Conservation (phyloP, 2,329 filamentous ascomycete genomes). For the Calycina marina region DNA sequence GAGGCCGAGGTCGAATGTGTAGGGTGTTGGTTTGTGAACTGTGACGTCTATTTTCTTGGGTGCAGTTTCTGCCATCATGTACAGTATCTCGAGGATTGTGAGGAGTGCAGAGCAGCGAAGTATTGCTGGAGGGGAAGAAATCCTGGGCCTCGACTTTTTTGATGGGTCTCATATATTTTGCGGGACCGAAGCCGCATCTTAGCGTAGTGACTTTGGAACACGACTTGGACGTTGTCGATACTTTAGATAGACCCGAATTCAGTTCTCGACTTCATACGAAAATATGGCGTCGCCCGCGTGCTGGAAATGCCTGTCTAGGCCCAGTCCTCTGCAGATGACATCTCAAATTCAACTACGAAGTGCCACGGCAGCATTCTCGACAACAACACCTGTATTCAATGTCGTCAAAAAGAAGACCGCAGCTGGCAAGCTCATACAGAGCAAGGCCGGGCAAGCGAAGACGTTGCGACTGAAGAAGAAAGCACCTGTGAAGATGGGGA, state of each 20-base stretch:
- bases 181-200: no score
- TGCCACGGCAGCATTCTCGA: slow-evolving; percentile 10
- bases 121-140: neutral
- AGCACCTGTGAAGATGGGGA: slow-evolving; percentile 20
- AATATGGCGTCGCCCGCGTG: slow-evolving; percentile 41
- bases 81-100: neutral
- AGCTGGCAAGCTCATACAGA: slow-evolving; percentile 2
- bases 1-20: slow-evolving; percentile 82
- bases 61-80: slow-evolving; percentile 3
- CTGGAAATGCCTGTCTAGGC: slow-evolving; percentile 42
- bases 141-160: slow-evolving; percentile 2
- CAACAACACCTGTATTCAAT: slow-evolving; percentile 17
- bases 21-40: slow-evolving; percentile 73
- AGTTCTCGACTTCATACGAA: no score
- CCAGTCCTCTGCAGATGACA: slow-evolving; percentile 28
- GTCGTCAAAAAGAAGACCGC: slow-evolving; percentile 1
- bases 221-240: no score
- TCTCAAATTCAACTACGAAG: slow-evolving; percentile 22
- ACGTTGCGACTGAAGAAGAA: slow-evolving; percentile 34
- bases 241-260: no score
- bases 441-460: slow-evolving; percentile 8
- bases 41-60: slow-evolving; percentile 28
- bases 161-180: no score
- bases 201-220: no score
- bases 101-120: no score